A percentile compares a stretch with the other conserved stretches of the same genome.
Evolutionary conservation across 1,139 yeast species (phyloP).

Genomic region (Nakaseomyces sp.): DNA sequence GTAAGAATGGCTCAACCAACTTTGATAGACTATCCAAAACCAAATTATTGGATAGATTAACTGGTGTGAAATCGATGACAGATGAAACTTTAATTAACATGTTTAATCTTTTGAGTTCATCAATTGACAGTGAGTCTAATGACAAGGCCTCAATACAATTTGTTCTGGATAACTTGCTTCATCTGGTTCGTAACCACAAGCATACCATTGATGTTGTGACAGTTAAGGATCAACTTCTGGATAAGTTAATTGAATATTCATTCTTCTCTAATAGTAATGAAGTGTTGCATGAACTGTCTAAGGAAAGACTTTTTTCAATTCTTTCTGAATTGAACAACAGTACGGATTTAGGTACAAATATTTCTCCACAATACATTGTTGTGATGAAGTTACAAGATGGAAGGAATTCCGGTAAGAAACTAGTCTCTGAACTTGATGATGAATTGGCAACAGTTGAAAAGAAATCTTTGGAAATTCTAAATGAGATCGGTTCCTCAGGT

Average conservation of each 20-base stretch:
- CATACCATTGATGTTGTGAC: constrained; percentile 22
- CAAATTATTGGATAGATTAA: constrained; percentile 51
- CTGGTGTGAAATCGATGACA: constrained; percentile 28
- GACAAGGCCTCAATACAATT: constrained; percentile 41
- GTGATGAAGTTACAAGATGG: constrained; percentile 32
- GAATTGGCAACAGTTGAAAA: constrained; percentile 42
- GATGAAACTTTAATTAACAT: constrained; percentile 28
- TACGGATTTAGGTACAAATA: constrained; percentile 29
- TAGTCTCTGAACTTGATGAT: constrained; percentile 46
- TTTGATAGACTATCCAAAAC: constrained; percentile 76
- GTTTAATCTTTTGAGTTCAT: constrained; percentile 12
- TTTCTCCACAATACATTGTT: constrained; percentile 48
- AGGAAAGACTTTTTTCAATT: constrained; percentile 57
- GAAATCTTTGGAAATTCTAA: constrained; percentile 45
- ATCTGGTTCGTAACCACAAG: constrained; percentile 47
- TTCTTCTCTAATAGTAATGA: constrained; percentile 38
- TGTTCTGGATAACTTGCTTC: constrained; percentile 58
- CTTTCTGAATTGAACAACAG: constrained; percentile 49
- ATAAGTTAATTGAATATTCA: constrained; percentile 45
- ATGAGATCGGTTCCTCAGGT: constrained; percentile 37
- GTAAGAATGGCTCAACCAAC: constrained; percentile 50
- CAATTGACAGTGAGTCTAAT: constrained; percentile 7
- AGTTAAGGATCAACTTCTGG: constrained; percentile 44
- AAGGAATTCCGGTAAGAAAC: constrained; percentile 25
- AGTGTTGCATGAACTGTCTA: constrained; percentile 33